phyloP scores from a whole-genome alignment of 768 basidiomycete genomes.

The Agaricus sinodeliciosus region DNA sequence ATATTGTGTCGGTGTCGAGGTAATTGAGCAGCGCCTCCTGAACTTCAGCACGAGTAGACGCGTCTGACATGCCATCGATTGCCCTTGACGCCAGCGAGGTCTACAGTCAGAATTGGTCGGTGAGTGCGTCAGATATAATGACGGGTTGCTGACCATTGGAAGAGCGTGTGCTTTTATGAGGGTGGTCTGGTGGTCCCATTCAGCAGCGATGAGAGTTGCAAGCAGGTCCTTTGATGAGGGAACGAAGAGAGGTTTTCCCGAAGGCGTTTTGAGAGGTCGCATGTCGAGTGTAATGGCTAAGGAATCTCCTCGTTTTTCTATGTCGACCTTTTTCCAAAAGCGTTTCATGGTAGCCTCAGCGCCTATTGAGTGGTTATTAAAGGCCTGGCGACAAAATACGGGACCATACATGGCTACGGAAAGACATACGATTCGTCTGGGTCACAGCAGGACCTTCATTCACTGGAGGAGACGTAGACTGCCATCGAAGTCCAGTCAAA shows the following conservation, averaged over 20 bases:
- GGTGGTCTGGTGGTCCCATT: conserved; percentile 93
- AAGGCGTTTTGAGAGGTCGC: conserved; percentile 82
- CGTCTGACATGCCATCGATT: conserved; percentile 67
- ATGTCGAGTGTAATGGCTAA: conserved; percentile 72
- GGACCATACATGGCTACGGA: not conserved
- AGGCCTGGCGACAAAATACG: not conserved
- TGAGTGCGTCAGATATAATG: conserved; percentile 8
- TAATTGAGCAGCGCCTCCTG: conserved; percentile 70
- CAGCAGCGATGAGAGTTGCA: conserved; percentile 83
- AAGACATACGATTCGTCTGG: conserved; percentile 56
- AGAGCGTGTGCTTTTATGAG: conserved; percentile 85
- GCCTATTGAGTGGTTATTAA: conserved; percentile 35
- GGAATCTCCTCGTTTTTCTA: conserved; percentile 50
- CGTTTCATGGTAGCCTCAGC: conserved; percentile 82
- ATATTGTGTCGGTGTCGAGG: conserved; percentile 92
- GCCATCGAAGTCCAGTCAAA: conserved; percentile 15
- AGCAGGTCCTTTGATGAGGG: conserved; percentile 65
- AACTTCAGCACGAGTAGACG: conserved; percentile 52
- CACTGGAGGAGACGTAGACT: conserved; percentile 12
- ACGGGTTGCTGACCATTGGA: conserved; percentile 61
- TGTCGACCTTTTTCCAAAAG: conserved; percentile 91
- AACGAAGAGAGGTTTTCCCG: conserved; percentile 67
- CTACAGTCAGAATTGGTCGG: conserved; percentile 29
- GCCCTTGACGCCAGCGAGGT: conserved; percentile 90
- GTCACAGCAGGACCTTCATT: conserved; percentile 43